Evolutionary conservation across 1,284 basidiomycete species (phyloP).

Genomic region (Apiotrichum gracile): DNA sequence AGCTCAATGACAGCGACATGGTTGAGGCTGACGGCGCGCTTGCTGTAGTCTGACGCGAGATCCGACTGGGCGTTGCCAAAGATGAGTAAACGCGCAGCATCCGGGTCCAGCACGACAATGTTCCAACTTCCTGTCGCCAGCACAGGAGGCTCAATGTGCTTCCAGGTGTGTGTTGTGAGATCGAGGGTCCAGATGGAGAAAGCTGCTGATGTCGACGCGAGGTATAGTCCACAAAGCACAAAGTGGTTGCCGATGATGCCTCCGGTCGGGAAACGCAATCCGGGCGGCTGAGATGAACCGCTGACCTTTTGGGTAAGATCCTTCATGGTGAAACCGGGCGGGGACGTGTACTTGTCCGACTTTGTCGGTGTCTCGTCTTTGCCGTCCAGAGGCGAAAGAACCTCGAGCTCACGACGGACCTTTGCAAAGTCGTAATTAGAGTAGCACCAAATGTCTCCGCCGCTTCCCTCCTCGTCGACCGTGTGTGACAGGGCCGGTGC

Average conservation of each 20-base stretch:
- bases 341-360: constrained; percentile 54
- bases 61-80: constrained; percentile 83
- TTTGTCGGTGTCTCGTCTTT: constrained; percentile 52
- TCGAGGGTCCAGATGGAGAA: constrained; percentile 88
- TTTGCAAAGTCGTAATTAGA: constrained; percentile 70
- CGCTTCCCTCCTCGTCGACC: constrained; percentile 33
- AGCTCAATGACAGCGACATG: constrained; percentile 84
- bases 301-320: constrained; percentile 48
- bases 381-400: constrained; percentile 65
- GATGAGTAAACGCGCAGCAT: constrained; percentile 71
- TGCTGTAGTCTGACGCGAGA: constrained; percentile 84
- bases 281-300: constrained; percentile 70
- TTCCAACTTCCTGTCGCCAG: constrained; percentile 80
- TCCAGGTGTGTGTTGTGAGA: constrained; percentile 71
- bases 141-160: constrained; percentile 72
- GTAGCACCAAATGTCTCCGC: constrained; percentile 46
- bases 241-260: constrained; percentile 80
- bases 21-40: constrained; percentile 81
- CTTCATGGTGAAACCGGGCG: constrained; percentile 61
- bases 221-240: constrained; percentile 81
- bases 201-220: constrained; percentile 65
- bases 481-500: constrained; percentile 20
- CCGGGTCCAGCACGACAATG: constrained; percentile 72
- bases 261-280: constrained; percentile 86
- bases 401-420: constrained; percentile 84